Evolutionary conservation across 768 basidiomycete genomes (phyloP), one percentile per base, ranked within the genome.

Genomic region (Fomitopsis pulvina): DNA sequence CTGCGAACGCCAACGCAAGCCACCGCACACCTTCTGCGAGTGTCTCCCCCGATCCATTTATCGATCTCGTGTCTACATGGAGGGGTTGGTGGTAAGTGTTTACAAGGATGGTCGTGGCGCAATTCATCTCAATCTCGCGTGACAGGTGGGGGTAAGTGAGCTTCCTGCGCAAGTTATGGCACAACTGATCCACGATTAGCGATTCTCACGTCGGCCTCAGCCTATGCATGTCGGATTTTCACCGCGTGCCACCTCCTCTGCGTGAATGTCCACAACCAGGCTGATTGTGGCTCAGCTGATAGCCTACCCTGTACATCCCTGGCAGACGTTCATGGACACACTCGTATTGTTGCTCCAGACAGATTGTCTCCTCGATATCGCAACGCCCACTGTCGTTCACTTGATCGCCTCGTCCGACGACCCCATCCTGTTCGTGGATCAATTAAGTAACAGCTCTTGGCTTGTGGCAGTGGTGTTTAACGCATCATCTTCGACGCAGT

Each of bases 231-330:
- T 46, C 52, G 26, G 76, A 74, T 0, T 77, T 67, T 53, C 24
- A 47, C 40, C 66, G 66, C 32, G 66, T 70, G 3, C 68, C 72
- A 6, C 38, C 45, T 37, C 47, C 50, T 1, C 66, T 71, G 66
- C 72, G 74, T 20, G 63, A 61, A 20, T 64, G 63, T 18, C 61
- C 9, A 51, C 58, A 43, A 68, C 68, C 29, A 67, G 71, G 28
- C 61, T 77, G 24, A 64, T 78, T 30, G 74, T 18, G 76, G 76
- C 12, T 77, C 73, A 0, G 70, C 64, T 16, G 75, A 77, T 51
- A n/a, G n/a, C n/a, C n/a, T n/a, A 78, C 75, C 42, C 46, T 77
- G 47, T 77, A 78, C 55, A 68, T 77, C 40, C 76, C 76, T 5
- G 70, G 70, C 11, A 64, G 66, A 2, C 70, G 72, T 71, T 77